These are phyloP conservation scores for Hyphopichia homilentoma DNA, from an alignment of 805 yeast genomes.

Conservation along the genomic window DNA sequence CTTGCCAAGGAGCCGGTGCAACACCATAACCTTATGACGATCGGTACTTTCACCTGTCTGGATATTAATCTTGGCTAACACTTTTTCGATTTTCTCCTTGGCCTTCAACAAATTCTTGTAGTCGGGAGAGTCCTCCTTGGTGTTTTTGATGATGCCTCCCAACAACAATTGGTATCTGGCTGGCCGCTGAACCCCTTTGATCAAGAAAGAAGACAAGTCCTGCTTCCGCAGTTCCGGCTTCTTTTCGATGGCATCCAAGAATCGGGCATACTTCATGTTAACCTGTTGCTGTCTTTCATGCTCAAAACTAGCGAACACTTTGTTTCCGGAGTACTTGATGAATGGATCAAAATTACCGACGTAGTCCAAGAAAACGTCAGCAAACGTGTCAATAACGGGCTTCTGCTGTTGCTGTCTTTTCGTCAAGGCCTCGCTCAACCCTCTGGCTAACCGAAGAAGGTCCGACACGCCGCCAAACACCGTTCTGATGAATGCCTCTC, in stretches of 20 bases:
- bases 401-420: conserved; percentile 77
- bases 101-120: conserved; percentile 66
- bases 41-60: conserved; percentile 95
- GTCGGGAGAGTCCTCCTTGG: conserved; percentile 74
- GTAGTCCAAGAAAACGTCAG: conserved; percentile 80
- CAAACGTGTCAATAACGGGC: conserved; percentile 80
- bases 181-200: conserved; percentile 94
- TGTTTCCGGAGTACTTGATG: conserved; percentile 89
- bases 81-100: conserved; percentile 67
- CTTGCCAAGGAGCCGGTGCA: conserved; percentile 52
- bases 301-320: conserved; percentile 92
- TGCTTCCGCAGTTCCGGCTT: conserved; percentile 82
- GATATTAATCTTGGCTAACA: conserved; percentile 72
- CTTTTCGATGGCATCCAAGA: conserved; percentile 86
- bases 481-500: conserved; percentile 87
- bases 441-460: conserved; percentile 75
- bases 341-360: conserved; percentile 90
- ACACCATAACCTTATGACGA: conserved; percentile 80
- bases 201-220: conserved; percentile 87
- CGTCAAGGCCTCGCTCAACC: conserved; percentile 84
- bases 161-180: conserved; percentile 88
- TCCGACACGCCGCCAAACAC: conserved; percentile 90
- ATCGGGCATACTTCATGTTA: conserved; percentile 87
- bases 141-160: conserved; percentile 77
- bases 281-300: conserved; percentile 90